Evolutionary conservation across 331 rosid genomes (phyloP).

Genomic region (Quercus lobata): DNA sequence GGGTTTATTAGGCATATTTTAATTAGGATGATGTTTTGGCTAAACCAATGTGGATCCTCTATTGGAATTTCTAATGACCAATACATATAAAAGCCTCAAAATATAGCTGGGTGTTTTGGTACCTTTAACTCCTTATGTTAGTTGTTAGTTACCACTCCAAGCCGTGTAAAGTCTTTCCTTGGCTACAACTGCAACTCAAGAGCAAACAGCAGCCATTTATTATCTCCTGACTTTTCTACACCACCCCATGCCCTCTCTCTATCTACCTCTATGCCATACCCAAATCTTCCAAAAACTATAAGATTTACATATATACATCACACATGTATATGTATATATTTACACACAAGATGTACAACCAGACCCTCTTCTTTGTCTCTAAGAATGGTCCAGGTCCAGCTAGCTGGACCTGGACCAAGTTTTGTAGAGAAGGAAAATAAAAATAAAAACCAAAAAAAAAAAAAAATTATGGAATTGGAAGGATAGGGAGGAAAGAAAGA

Average conservation of each 20-base stretch:
- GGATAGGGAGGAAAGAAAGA: constrained; percentile 8
- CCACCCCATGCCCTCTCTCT: background rate
- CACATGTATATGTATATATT: background rate
- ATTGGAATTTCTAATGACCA: no score
- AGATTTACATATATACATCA: background rate
- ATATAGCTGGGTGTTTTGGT: constrained; percentile 9
- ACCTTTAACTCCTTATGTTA: background rate
- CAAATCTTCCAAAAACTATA: background rate
- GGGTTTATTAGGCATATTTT: no score
- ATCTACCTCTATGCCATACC: background rate
- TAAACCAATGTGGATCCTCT: no score
- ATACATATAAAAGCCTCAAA: no score
- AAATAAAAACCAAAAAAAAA: constrained; percentile 12
- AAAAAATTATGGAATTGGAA: background rate
- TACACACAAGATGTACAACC: background rate
- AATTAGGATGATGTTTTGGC: no score
- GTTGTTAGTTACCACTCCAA: background rate
- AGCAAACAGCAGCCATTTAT: constrained; percentile 16
- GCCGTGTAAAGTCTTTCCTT: background rate
- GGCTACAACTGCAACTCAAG: background rate
- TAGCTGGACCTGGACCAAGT: constrained; percentile 14
- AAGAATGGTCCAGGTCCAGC: constrained; percentile 16
- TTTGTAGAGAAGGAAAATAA: constrained; percentile 7
- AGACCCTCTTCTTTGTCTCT: background rate
- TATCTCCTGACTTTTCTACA: constrained; percentile 4